Conservation (phyloP, 768 basidiomycete species). For the Mycena leptocephala region DNA sequence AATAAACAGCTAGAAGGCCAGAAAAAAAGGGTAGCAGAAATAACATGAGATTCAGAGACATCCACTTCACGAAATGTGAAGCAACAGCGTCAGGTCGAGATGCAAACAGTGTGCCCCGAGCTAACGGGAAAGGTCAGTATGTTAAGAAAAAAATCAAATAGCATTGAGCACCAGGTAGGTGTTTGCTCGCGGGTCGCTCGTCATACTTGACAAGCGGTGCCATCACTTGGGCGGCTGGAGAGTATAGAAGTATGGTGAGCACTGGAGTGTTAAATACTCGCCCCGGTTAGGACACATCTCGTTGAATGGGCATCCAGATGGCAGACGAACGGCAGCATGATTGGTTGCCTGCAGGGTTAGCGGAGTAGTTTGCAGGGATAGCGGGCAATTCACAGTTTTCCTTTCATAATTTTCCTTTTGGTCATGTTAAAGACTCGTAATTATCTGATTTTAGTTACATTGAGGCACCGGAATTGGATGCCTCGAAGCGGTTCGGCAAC, state of each 20-base stretch:
- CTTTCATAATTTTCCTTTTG: background rate
- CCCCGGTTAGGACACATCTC: no score
- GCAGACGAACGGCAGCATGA: background rate
- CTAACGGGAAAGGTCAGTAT: background rate
- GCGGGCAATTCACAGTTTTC: background rate
- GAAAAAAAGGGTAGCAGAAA: background rate
- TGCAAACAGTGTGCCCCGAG: constrained; percentile 2
- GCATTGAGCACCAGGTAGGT: background rate
- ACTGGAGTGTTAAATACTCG: no score
- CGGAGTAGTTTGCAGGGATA: background rate
- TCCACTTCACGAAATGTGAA: background rate
- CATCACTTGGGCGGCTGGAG: no score
- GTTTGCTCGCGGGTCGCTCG: background rate
- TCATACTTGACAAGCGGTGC: background rate
- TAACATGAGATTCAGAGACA: background rate
- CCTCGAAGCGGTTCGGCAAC: background rate
- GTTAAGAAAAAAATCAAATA: no score
- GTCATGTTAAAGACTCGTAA: background rate
- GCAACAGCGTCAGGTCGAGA: background rate
- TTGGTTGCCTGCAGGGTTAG: background rate
- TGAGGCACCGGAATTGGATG: no score
- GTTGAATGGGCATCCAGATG: background rate
- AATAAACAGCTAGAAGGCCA: background rate
- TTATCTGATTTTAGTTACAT: no score
- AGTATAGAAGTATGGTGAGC: no score